A percentile compares a stretch with the other conserved stretches of the same genome.
Conservation (phyloP, 2,329 filamentous ascomycete genomes). For the Metarhizium album region DNA sequence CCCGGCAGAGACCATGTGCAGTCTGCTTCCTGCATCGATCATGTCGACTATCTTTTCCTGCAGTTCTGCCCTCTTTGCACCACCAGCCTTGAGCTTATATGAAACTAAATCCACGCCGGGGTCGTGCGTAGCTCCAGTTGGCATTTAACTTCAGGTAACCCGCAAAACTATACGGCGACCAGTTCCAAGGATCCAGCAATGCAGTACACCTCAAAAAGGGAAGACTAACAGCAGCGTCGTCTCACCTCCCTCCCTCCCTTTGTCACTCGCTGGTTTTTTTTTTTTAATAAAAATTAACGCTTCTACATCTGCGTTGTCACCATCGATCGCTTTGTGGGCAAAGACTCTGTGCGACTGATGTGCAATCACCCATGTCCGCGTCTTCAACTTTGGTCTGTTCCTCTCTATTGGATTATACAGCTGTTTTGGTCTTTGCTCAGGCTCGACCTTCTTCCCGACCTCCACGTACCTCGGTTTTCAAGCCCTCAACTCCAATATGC, state of each 20-base stretch:
- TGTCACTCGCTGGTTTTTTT: too few species aligned
- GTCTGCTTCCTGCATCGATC: not conserved
- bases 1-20: not conserved
- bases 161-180: not conserved
- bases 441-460: not conserved
- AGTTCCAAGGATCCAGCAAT: too few species aligned
- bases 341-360: not conserved
- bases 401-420: not conserved
- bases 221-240: not conserved
- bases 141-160: slow-evolving; percentile 4
- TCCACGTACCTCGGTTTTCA: not conserved
- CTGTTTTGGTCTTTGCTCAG: not conserved
- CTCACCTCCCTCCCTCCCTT: too few species aligned
- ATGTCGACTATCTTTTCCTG: not conserved
- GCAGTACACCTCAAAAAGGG: not conserved
- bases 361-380: not conserved
- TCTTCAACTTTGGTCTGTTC: not conserved
- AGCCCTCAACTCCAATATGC: slow-evolving; percentile 4
- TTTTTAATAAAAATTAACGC: too few species aligned
- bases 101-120: not conserved
- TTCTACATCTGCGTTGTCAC: too few species aligned
- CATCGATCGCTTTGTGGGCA: not conserved
- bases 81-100: not conserved
- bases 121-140: not conserved
- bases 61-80: not conserved